Conservation (phyloP, 1,284 basidiomycete genomes). For the Ceratobasidium theobromae region DNA sequence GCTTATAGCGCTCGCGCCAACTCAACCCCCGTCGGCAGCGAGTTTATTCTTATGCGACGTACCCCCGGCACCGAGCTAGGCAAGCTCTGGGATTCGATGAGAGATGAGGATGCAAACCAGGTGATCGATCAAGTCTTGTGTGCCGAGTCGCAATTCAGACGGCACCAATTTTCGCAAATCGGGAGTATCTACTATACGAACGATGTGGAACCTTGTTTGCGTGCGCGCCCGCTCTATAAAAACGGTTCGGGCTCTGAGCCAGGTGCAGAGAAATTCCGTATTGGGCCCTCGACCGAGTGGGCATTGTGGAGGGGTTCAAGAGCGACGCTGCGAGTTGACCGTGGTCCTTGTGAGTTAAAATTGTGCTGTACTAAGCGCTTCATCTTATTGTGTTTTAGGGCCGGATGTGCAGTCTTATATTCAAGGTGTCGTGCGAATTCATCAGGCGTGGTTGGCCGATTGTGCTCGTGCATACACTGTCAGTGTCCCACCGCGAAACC, state of each 20-base stretch:
- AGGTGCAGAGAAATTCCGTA: constrained; percentile 37
- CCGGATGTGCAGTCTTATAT: background rate
- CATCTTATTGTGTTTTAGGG: background rate
- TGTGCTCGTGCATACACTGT: constrained; percentile 19
- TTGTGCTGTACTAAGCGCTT: background rate
- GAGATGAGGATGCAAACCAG: background rate
- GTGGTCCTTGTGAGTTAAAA: constrained; percentile 41
- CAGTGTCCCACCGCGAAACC: constrained; percentile 21
- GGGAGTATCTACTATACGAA: constrained; percentile 47
- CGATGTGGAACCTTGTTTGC: constrained; percentile 41
- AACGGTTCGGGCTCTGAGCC: constrained; percentile 19
- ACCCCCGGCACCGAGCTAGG: constrained; percentile 41
- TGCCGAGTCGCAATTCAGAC: constrained; percentile 38
- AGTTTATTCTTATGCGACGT: constrained; percentile 48
- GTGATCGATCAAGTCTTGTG: constrained; percentile 37
- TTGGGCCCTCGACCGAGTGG: constrained; percentile 40
- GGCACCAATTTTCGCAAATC: constrained; percentile 41
- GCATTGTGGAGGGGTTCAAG: constrained; percentile 41
- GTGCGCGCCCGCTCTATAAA: constrained; percentile 37
- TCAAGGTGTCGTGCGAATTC: constrained; percentile 29
- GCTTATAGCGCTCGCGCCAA: constrained; percentile 41
- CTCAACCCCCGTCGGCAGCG: constrained; percentile 42
- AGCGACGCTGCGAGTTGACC: constrained; percentile 37
- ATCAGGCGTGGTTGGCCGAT: constrained; percentile 19
- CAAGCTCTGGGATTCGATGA: constrained; percentile 37